A percentile compares a stretch with the other conserved stretches of the same genome.
Evolutionary conservation across 352 stramenopile species (phyloP).

Genomic region (Pythium sukuiense): DNA sequence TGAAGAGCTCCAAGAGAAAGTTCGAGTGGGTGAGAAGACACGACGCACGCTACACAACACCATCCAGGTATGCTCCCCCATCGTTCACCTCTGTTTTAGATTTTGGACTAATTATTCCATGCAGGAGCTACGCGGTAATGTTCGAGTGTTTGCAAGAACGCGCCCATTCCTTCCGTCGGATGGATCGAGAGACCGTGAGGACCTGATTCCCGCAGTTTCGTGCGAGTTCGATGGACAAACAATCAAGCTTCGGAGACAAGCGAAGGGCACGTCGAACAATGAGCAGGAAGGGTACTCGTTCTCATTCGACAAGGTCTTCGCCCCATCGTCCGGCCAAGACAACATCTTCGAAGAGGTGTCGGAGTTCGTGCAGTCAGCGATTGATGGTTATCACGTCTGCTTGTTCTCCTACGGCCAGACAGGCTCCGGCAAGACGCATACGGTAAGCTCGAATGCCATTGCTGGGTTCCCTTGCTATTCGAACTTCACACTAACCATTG

Average conservation of each 20-base stretch:
- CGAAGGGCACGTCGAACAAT: conserved; percentile 34
- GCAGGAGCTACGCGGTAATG: conserved; percentile 96
- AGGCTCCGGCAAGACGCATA: conserved; percentile 93
- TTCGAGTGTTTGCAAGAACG: conserved; percentile 96
- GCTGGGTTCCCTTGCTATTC: neutral
- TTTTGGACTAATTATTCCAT: neutral
- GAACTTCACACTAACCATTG: no score
- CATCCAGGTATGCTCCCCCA: conserved; percentile 73
- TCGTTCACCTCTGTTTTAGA: neutral
- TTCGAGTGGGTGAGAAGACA: conserved; percentile 77
- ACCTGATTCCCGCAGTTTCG: conserved; percentile 37
- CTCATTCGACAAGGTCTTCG: conserved; percentile 97
- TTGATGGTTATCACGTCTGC: conserved; percentile 97
- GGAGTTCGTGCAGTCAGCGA: conserved; percentile 96
- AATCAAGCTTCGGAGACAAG: conserved; percentile 54
- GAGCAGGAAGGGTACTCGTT: conserved; percentile 82
- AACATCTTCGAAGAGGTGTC: conserved; percentile 96
- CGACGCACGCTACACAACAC: conserved; percentile 97
- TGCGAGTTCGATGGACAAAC: conserved; percentile 75
- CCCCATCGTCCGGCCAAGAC: conserved; percentile 91
- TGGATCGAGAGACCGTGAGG: conserved; percentile 35
- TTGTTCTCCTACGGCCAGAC: conserved; percentile 96
- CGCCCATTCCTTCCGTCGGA: conserved; percentile 89
- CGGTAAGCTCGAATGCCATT: conserved; percentile 36
- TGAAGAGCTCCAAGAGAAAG: conserved; percentile 66